Conservation (phyloP, 78 protist genomes). For the Dictyostelium purpureum region DNA sequence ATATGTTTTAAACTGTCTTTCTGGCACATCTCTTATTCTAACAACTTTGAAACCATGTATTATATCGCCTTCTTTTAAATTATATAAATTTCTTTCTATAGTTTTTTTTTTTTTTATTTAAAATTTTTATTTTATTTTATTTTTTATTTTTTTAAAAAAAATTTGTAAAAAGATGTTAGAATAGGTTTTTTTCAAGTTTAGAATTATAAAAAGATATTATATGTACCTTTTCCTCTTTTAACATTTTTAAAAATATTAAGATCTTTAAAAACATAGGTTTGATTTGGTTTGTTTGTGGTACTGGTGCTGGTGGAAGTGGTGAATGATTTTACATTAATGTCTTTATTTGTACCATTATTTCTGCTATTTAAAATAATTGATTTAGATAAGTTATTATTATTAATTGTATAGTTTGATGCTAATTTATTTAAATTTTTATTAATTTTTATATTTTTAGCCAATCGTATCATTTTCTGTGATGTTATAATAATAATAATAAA, state of each 20-base stretch:
- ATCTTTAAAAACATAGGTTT: constrained; percentile 1
- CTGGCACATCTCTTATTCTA: constrained; percentile 38
- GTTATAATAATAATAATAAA: too few species aligned
- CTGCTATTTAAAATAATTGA: neutral
- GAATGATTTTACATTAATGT: neutral
- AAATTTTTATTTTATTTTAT: neutral
- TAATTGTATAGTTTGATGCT: too few species aligned
- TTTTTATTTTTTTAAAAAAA: neutral
- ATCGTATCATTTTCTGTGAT: neutral
- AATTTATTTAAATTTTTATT: too few species aligned
- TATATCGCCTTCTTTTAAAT: constrained; percentile 25
- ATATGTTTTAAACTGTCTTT: constrained; percentile 50
- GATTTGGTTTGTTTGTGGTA: neutral
- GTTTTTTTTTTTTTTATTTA: neutral
- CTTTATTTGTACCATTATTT: neutral
- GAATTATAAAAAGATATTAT: too few species aligned
- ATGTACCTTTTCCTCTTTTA: neutral
- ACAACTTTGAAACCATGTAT: constrained; percentile 49
- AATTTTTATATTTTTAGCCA: neutral
- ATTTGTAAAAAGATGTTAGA: too few species aligned
- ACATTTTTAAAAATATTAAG: neutral
- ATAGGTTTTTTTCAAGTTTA: too few species aligned
- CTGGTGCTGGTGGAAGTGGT: neutral
- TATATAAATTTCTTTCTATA: constrained; percentile 7
- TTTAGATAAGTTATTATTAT: too few species aligned